phyloP scores from a whole-genome alignment of 768 basidiomycete species.

The Tylopilus cervinicoccineus region DNA sequence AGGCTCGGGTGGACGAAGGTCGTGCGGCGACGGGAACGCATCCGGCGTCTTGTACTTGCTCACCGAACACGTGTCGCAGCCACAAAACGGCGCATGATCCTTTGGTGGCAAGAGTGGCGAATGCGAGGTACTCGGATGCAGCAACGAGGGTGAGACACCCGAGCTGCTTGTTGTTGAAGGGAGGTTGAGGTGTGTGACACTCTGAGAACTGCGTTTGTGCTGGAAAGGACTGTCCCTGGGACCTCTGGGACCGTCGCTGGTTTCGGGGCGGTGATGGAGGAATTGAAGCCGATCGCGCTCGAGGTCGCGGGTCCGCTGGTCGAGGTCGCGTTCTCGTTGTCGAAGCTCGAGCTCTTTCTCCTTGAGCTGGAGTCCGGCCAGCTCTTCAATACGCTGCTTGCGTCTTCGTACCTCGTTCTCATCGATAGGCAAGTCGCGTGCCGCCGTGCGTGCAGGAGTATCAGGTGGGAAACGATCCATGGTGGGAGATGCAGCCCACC shows the following conservation, averaged over 20 bases:
- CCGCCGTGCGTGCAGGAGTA: conserved; percentile 11
- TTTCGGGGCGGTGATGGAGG: conserved; percentile 31
- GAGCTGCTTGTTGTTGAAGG: conserved; percentile 13
- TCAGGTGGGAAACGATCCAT: conserved; percentile 27
- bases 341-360: conserved; percentile 53
- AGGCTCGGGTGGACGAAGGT: conserved; percentile 40
- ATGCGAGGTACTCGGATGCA: conserved; percentile 24
- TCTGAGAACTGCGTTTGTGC: conserved; percentile 30
- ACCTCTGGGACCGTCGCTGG: conserved; percentile 29
- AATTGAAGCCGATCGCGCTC: conserved; percentile 50
- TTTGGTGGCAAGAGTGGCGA: conserved; percentile 27
- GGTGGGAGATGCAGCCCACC: conserved; percentile 34
- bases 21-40: conserved; percentile 25
- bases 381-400: conserved; percentile 44
- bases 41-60: conserved; percentile 46
- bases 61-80: conserved; percentile 61
- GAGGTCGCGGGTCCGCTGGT: conserved; percentile 50
- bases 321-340: conserved; percentile 52
- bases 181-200: conserved; percentile 26
- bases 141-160: background rate
- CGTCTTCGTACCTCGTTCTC: conserved; percentile 30
- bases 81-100: conserved; percentile 60
- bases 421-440: conserved; percentile 17
- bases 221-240: conserved; percentile 21
- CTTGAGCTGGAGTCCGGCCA: conserved; percentile 48